phyloP scores from a whole-genome alignment of 345 rosid species.

The Cardamine resedifolia region DNA sequence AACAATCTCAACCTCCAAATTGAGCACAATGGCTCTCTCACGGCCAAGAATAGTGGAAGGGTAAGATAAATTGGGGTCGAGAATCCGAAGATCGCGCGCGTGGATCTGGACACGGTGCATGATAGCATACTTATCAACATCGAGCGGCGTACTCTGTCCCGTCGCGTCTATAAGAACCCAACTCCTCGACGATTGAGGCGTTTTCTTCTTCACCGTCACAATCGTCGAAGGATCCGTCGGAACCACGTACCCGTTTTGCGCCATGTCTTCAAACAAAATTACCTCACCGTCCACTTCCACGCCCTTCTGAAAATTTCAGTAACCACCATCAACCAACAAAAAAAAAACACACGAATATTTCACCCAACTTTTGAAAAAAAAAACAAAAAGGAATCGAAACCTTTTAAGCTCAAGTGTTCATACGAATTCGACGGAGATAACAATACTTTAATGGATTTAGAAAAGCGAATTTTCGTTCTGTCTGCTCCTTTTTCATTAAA shows the following conservation, averaged over 20 bases:
- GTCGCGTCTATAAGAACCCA: conserved; percentile 61
- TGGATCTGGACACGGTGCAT: conserved; percentile 97
- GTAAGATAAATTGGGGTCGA: conserved; percentile 87
- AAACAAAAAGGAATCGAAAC: background rate
- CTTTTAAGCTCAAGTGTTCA: conserved; percentile 31
- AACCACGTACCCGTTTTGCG: conserved; percentile 61
- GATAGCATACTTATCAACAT: conserved; percentile 79
- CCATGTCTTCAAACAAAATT: conserved; percentile 44
- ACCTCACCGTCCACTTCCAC: conserved; percentile 32
- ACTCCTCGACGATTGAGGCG: conserved; percentile 58
- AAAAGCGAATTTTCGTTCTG: conserved; percentile 11
- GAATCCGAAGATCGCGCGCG: conserved; percentile 96
- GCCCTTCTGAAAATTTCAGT: conserved; percentile 2
- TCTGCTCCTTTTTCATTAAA: conserved; percentile 33
- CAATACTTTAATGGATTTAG: background rate
- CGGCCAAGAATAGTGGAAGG: conserved; percentile 98
- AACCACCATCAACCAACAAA: background rate
- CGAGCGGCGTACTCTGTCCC: conserved; percentile 56
- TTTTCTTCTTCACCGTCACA: conserved; percentile 76
- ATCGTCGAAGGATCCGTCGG: conserved; percentile 62
- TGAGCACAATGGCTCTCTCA: conserved; percentile 91
- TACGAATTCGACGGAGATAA: conserved; percentile 28
- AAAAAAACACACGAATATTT: background rate
- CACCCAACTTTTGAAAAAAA: background rate
- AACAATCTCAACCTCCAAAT: conserved; percentile 63